Evolutionary conservation across 345 rosid genomes (phyloP).

Genomic region (Pelargonium nanum): DNA sequence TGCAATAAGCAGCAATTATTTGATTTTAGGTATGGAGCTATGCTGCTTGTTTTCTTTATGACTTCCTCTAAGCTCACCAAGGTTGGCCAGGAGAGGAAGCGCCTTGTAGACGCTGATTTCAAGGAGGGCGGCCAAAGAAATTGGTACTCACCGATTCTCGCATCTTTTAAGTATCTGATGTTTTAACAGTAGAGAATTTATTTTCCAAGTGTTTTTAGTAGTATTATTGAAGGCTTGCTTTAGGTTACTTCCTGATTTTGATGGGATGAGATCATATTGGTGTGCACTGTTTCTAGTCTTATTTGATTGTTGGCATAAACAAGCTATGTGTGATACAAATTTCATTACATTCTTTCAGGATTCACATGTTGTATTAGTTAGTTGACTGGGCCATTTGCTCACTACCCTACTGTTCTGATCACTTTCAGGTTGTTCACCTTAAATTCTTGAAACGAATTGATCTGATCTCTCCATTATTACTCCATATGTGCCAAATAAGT

Average conservation of each 20-base stretch:
- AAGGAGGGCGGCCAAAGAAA: slow-evolving; percentile 94
- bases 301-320: not conserved
- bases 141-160: slow-evolving; percentile 42
- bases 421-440: too few relatives aligned
- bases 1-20: not conserved
- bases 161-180: not conserved
- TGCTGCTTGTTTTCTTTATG: slow-evolving; percentile 69
- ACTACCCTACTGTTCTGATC: too few relatives aligned
- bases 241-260: not conserved
- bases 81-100: slow-evolving; percentile 80
- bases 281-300: too few relatives aligned
- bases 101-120: slow-evolving; percentile 61
- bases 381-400: too few relatives aligned
- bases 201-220: not conserved
- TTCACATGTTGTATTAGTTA: too few relatives aligned
- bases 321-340: not conserved
- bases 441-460: too few relatives aligned
- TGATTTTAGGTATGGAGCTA: slow-evolving; percentile 60
- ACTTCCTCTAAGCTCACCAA: slow-evolving; percentile 85
- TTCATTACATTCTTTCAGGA: too few relatives aligned
- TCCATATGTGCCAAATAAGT: too few relatives aligned
- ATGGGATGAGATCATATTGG: not conserved
- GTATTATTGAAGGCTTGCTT: too few relatives aligned
- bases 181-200: too few relatives aligned
- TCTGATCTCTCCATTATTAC: too few relatives aligned